phyloP scores from a whole-genome alignment of 768 basidiomycete species.

The Amanita jacksonii region DNA sequence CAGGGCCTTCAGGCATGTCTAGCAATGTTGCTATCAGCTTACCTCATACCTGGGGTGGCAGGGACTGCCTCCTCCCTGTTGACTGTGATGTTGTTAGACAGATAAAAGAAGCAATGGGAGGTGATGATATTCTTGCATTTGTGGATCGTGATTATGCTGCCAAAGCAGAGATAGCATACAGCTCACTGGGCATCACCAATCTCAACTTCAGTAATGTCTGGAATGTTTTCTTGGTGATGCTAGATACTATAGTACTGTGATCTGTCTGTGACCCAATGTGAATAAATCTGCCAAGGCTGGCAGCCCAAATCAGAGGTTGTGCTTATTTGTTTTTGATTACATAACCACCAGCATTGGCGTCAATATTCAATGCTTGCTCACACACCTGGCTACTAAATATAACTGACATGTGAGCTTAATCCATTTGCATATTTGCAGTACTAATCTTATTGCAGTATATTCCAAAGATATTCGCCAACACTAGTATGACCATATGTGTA shows the following conservation, averaged over 20 bases:
- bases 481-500: not conserved
- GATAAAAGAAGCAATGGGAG: not conserved
- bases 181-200: conserved; percentile 3
- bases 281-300: not conserved
- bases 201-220: conserved; percentile 13
- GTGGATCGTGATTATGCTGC: conserved; percentile 6
- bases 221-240: conserved; percentile 10
- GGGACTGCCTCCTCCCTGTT: not conserved
- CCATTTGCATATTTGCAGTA: conserved; percentile 1
- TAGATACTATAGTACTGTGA: conserved; percentile 5
- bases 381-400: not conserved
- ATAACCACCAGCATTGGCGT: not conserved
- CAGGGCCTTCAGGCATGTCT: conserved; percentile 16
- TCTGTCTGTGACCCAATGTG: not conserved
- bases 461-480: no score
- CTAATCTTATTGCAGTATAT: no score
- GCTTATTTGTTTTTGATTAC: not conserved
- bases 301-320: not conserved
- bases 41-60: conserved; percentile 1
- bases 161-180: conserved; percentile 9
- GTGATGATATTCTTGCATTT: conserved; percentile 10
- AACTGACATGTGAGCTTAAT: not conserved
- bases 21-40: conserved; percentile 12
- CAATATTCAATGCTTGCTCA: not conserved
- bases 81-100: not conserved